These are phyloP conservation scores for Phascolomyces articulosus DNA, from an alignment of 371 early-diverging fungal genomes.

Conservation along the genomic window DNA sequence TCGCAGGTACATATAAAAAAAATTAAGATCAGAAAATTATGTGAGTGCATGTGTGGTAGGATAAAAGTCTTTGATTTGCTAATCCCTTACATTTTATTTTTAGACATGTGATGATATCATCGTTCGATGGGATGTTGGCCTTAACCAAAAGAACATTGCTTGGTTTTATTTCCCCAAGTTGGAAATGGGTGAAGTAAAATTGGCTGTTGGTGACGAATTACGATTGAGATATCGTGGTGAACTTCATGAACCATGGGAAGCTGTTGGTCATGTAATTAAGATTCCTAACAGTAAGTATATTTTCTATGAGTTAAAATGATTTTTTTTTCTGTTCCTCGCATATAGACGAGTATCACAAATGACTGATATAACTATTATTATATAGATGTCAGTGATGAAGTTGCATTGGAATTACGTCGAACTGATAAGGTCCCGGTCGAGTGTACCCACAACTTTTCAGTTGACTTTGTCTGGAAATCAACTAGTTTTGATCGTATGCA, in stretches of 20 bases:
- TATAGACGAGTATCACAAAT: background rate
- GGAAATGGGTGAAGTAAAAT: constrained; percentile 90
- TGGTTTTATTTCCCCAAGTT: constrained; percentile 93
- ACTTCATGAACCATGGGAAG: constrained; percentile 85
- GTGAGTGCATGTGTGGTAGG: no score
- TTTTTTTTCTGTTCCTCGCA: background rate
- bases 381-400: constrained; percentile 88
- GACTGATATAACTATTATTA: background rate
- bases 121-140: constrained; percentile 96
- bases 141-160: constrained; percentile 93
- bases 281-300: constrained; percentile 81
- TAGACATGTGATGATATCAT: constrained; percentile 93
- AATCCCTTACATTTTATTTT: no score
- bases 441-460: constrained; percentile 92
- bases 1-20: constrained; percentile 63
- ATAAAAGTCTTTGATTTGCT: no score
- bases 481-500: constrained; percentile 98
- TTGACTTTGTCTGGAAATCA: constrained; percentile 99
- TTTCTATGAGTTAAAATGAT: background rate
- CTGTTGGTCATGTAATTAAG: constrained; percentile 93
- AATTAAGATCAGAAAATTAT: background rate
- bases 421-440: constrained; percentile 76
- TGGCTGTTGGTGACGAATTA: constrained; percentile 97
- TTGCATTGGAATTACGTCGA: constrained; percentile 82
- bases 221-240: constrained; percentile 89